Base-by-base conservation (phyloP, 306 rosid species). In the Lablab purpureus region DNA sequence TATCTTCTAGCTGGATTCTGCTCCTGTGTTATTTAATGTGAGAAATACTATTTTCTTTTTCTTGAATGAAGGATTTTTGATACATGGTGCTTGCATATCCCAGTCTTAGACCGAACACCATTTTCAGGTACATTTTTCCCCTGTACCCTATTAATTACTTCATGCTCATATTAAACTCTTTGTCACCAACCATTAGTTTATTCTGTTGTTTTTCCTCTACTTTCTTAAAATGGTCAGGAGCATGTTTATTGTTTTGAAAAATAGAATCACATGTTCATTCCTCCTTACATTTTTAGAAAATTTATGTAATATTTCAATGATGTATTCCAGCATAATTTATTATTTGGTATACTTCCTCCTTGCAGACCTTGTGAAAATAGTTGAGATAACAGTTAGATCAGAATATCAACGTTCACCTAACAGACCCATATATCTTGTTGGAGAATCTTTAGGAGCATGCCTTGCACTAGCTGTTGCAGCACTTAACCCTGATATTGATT, bases 51-150 rank as follows among this genome's bases (percentile, higher is more conserved):
- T 6, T 58, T 43, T 68, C 28, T 51, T 37, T 63, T 58, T 36
- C 34, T 67, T 85, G 82, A 54, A 76, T 89, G 82, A 78, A 95
- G 98, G 88, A 80, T 90, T 37, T 95, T 90, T 82, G 87, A 95
- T 37, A 18, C 90, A 65, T 89, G 94, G 94, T 90, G 99, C 94
- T 86, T 95, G 91, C 99, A 95, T 83, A 90, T 90, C 80, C 97
- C 99, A 23, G 89, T 84, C 10, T 80, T 71, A 80, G 96, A 95
- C 83, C 88, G 94, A 68, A 93, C 98, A 54, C 80, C 90, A 78
- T 90, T 93, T 83, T 62, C 77, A 84, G 98, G 97, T 91, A 23
- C 67, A 37, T 28, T 70, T 71, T 71, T 67, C 37, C n/a, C 69
- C 66, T 28, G 32, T 74, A 2, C 12, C 36, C 14, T 5, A 22